Conservation (phyloP, 2,329 filamentous ascomycete species). For the Nemania serpens region DNA sequence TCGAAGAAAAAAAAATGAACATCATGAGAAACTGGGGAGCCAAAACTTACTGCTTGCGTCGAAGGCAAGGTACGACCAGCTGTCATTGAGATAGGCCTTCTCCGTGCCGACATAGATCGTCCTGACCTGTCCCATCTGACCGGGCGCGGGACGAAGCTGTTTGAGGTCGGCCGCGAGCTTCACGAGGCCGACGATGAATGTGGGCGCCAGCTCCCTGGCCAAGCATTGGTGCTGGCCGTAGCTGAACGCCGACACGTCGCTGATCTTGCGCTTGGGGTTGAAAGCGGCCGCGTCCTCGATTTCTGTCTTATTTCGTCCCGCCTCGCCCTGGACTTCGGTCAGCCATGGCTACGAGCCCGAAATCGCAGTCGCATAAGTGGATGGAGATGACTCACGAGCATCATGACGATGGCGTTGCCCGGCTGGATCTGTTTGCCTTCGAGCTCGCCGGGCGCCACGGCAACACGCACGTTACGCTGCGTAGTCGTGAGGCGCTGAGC, state of each 20-base stretch:
- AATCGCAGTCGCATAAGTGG: not conserved
- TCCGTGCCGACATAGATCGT: constrained; percentile 47
- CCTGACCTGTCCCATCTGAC: constrained; percentile 52
- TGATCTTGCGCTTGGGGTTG: constrained; percentile 47
- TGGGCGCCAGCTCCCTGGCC: constrained; percentile 47
- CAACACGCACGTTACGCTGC: constrained; percentile 46
- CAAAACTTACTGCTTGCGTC: constrained; percentile 51
- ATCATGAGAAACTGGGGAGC: not conserved
- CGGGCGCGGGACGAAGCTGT: constrained; percentile 51
- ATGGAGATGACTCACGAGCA: constrained; percentile 43
- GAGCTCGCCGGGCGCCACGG: constrained; percentile 42
- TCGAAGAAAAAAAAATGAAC: not conserved
- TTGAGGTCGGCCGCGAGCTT: constrained; percentile 50
- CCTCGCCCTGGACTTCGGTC: constrained; percentile 40
- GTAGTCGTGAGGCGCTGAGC: constrained; percentile 48
- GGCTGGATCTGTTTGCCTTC: constrained; percentile 47
- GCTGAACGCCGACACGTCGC: constrained; percentile 50
- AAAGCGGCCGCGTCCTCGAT: constrained; percentile 48
- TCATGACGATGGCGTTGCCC: constrained; percentile 47
- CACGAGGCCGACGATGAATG: constrained; percentile 49
- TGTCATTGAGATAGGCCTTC: constrained; percentile 53
- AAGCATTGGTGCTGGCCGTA: constrained; percentile 54
- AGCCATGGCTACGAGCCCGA: constrained; percentile 21
- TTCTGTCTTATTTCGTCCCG: constrained; percentile 46
- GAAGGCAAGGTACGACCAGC: constrained; percentile 51